phyloP scores from a whole-genome alignment of 139 green algal species.

The Tetraselmis chui region DNA sequence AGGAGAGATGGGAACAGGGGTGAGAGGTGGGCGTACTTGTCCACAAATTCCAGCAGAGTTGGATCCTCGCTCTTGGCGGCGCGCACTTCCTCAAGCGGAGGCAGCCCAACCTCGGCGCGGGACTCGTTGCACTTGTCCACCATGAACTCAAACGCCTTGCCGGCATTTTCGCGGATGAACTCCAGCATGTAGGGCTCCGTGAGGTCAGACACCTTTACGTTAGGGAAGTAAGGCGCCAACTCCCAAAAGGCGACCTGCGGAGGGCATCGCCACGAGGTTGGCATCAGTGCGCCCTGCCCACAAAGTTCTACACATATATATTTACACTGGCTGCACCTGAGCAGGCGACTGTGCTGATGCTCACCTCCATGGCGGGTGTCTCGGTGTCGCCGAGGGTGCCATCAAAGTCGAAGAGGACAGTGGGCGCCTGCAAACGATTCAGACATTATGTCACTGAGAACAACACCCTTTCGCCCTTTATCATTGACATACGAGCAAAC shows the following conservation, averaged over 20 bases:
- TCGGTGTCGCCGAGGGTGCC: conserved; percentile 9
- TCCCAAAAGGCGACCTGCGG: conserved; percentile 5
- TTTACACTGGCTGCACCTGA: too few relatives aligned
- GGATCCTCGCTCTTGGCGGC: background rate
- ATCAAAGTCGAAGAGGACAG: conserved; percentile 12
- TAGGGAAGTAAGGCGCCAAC: conserved; percentile 10
- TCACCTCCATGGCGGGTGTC: conserved; percentile 6
- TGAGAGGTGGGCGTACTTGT: background rate
- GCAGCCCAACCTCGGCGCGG: background rate
- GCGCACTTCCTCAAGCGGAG: conserved; percentile 5
- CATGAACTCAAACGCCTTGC: conserved; percentile 14
- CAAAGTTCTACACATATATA: too few relatives aligned
- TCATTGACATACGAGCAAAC: too few relatives aligned
- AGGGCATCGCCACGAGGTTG: too few relatives aligned
- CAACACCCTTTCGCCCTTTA: too few relatives aligned
- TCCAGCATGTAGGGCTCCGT: background rate
- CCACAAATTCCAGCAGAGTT: background rate
- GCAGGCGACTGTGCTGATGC: too few relatives aligned
- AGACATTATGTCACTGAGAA: too few relatives aligned
- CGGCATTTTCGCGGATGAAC: conserved; percentile 9
- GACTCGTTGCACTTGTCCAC: conserved; percentile 4
- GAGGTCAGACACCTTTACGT: background rate
- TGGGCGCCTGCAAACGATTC: background rate
- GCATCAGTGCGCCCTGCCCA: too few relatives aligned
- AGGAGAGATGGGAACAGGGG: background rate